Conservation (phyloP, 2,329 filamentous ascomycete genomes). For the Nothomitra cinnamomea region DNA sequence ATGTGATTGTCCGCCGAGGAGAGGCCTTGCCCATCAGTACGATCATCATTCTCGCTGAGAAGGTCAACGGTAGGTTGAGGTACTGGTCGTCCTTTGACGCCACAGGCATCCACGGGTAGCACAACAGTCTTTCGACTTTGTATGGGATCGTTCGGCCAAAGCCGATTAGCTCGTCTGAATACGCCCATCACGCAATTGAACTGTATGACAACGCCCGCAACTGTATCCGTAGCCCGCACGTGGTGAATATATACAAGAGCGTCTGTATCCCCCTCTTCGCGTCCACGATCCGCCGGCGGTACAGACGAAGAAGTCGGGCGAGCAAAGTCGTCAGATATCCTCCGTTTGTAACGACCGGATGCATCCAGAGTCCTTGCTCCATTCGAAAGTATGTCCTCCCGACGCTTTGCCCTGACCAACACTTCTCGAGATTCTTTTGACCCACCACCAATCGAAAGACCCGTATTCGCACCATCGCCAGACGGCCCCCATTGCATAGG, state of each 20-base stretch:
- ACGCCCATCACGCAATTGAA: slow-evolving; percentile 75
- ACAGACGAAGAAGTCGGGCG: slow-evolving; percentile 25
- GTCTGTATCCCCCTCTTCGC: slow-evolving; percentile 44
- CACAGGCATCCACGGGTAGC: slow-evolving; percentile 78
- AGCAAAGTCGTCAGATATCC: slow-evolving; percentile 45
- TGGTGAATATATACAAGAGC: slow-evolving; percentile 82
- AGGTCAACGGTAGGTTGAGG: slow-evolving; percentile 18
- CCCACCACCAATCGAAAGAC: slow-evolving; percentile 25
- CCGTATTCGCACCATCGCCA: slow-evolving; percentile 16
- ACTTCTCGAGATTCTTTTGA: slow-evolving; percentile 28
- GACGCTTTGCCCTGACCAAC: slow-evolving; percentile 30
- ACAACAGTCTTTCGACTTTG: slow-evolving; percentile 68
- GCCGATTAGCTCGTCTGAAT: slow-evolving; percentile 73
- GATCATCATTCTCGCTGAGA: slow-evolving; percentile 17
- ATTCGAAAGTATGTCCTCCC: slow-evolving; percentile 28
- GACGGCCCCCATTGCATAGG: slow-evolving; percentile 28
- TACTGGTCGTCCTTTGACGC: slow-evolving; percentile 53
- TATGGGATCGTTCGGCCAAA: slow-evolving; percentile 88
- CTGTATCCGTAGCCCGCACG: slow-evolving; percentile 66
- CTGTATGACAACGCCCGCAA: slow-evolving; percentile 77
- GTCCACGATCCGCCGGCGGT: slow-evolving; percentile 18
- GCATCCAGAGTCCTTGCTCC: slow-evolving; percentile 25
- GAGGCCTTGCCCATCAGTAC: slow-evolving; percentile 8
- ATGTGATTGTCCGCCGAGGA: slow-evolving; percentile 19
- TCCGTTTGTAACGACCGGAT: slow-evolving; percentile 38